Evolutionary conservation across 1,284 basidiomycete genomes (phyloP).

Genomic region (Meira miltonrushii): DNA sequence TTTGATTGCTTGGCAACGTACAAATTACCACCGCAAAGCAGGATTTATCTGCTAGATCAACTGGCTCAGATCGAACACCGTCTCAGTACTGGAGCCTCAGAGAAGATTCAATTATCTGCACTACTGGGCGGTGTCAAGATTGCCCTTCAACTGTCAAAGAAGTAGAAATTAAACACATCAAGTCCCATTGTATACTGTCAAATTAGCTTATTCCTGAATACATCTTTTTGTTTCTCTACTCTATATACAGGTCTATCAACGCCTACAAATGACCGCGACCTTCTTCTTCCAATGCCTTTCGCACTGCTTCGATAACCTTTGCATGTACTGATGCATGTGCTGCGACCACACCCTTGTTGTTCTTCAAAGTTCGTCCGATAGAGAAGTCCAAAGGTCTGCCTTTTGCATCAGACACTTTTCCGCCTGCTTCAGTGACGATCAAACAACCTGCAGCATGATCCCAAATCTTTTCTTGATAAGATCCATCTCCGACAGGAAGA

Average conservation of each 20-base stretch:
- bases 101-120: constrained; percentile 90
- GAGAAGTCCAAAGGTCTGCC: constrained; percentile 79
- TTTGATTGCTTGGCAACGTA: constrained; percentile 85
- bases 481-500: constrained; percentile 72
- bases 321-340: constrained; percentile 65
- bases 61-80: constrained; percentile 75
- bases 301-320: constrained; percentile 69
- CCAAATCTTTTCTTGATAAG: constrained; percentile 87
- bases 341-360: constrained; percentile 83
- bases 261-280: constrained; percentile 37
- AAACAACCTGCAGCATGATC: constrained; percentile 87
- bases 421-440: constrained; percentile 83
- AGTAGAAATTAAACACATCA: background rate
- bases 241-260: too few species aligned
- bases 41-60: constrained; percentile 86
- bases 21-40: constrained; percentile 76
- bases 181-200: background rate
- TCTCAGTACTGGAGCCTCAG: constrained; percentile 82
- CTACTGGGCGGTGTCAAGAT: constrained; percentile 90
- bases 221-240: too few species aligned
- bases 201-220: background rate
- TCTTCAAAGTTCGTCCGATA: constrained; percentile 74
- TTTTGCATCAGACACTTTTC: constrained; percentile 74
- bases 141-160: constrained; percentile 64
- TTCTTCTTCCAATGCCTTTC: constrained; percentile 61